Evolutionary conservation across 1,139 yeast species (phyloP).

Genomic region (Schizosaccharomyces versatilis): DNA sequence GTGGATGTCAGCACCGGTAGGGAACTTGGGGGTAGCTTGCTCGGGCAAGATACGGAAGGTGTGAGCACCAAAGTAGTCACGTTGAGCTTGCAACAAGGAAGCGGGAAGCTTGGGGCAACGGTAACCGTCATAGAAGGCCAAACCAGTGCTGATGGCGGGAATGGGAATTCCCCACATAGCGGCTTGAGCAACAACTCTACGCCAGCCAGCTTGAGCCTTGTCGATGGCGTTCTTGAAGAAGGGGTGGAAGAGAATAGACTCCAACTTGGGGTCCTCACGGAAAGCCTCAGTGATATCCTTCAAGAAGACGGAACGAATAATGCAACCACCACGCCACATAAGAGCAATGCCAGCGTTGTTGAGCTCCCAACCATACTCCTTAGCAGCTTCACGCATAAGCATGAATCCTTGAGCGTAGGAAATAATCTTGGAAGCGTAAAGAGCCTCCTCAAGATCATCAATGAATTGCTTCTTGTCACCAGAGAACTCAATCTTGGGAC

Average conservation of each 20-base stretch:
- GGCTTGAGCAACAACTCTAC: constrained; percentile 61
- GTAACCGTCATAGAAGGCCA: constrained; percentile 96
- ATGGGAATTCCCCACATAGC: constrained; percentile 79
- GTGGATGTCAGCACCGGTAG: constrained; percentile 69
- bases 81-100: constrained; percentile 94
- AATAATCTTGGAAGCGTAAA: constrained; percentile 94
- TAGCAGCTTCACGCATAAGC: constrained; percentile 96
- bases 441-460: constrained; percentile 91
- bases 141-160: constrained; percentile 93
- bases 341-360: constrained; percentile 96
- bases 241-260: constrained; percentile 62
- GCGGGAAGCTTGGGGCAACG: constrained; percentile 92
- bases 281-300: constrained; percentile 93
- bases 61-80: constrained; percentile 99
- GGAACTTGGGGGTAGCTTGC: constrained; percentile 48
- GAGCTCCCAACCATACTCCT: constrained; percentile 87
- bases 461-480: constrained; percentile 65
- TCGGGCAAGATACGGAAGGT: constrained; percentile 91
- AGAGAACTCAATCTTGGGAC: constrained; percentile 42
- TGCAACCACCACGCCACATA: constrained; percentile 99
- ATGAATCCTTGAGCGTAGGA: constrained; percentile 98
- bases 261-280: constrained; percentile 79
- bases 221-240: constrained; percentile 80
- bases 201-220: constrained; percentile 93
- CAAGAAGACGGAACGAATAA: constrained; percentile 93